Evolutionary conservation across 2,329 filamentous ascomycete genomes (phyloP).

Genomic region (Madurella fahalii): DNA sequence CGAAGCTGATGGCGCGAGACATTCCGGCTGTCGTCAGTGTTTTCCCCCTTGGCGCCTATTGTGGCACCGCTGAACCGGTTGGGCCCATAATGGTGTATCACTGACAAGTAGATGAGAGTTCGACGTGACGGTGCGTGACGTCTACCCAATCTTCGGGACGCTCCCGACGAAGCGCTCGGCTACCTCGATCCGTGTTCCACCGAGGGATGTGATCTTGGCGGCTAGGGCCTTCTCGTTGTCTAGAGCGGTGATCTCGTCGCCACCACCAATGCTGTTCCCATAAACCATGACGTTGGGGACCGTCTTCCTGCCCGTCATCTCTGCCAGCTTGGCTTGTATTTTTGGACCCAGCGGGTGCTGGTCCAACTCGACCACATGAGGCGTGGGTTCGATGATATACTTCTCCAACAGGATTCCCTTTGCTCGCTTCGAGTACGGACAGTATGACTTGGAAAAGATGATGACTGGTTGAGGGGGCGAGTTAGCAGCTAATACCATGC

Average conservation of each 20-base stretch:
- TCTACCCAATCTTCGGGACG: slow-evolving; percentile 13
- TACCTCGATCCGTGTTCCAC: slow-evolving; percentile 59
- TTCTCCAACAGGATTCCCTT: slow-evolving; percentile 80
- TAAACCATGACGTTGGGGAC: slow-evolving; percentile 91
- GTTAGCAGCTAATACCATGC: not conserved
- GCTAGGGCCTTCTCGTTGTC: slow-evolving; percentile 63
- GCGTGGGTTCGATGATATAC: slow-evolving; percentile 77
- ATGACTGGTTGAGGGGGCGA: slow-evolving; percentile 60
- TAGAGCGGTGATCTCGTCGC: slow-evolving; percentile 76
- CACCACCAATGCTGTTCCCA: slow-evolving; percentile 83
- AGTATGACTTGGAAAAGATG: slow-evolving; percentile 95
- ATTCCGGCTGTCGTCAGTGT: no score
- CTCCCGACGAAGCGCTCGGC: slow-evolving; percentile 41
- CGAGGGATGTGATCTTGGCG: slow-evolving; percentile 68
- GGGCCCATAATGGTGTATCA: no score
- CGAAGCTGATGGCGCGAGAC: no score
- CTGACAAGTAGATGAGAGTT: not conserved
- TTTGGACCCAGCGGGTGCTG: slow-evolving; percentile 67
- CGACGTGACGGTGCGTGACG: not conserved
- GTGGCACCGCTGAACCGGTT: no score
- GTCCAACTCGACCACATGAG: slow-evolving; percentile 89
- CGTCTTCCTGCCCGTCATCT: slow-evolving; percentile 74
- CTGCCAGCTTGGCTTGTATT: slow-evolving; percentile 67
- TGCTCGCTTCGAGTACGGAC: slow-evolving; percentile 77
- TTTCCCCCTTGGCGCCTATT: no score